These are phyloP conservation scores for Evernia prunastri DNA, from an alignment of 495 filamentous ascomycete genomes.

Conservation along the genomic window DNA sequence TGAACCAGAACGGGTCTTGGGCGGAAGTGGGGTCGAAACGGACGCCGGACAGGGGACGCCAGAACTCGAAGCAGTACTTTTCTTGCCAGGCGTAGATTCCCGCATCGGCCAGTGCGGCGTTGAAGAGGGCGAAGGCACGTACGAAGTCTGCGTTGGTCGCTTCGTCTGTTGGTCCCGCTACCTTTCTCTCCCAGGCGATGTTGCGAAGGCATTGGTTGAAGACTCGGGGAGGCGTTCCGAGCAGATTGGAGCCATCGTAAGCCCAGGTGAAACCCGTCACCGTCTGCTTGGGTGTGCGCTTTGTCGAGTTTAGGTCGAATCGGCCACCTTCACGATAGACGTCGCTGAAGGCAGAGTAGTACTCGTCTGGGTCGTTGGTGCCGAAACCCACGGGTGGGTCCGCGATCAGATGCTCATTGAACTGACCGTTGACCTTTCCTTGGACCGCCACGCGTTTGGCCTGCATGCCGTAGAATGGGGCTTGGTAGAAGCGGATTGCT, in stretches of 20 bases:
- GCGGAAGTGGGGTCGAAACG: constrained; percentile 27
- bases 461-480: constrained; percentile 30
- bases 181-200: constrained; percentile 26
- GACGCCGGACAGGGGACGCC: constrained; percentile 35
- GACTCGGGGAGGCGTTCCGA: constrained; percentile 30
- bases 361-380: constrained; percentile 25
- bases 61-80: constrained; percentile 35
- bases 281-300: constrained; percentile 28
- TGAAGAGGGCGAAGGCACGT: constrained; percentile 31
- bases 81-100: constrained; percentile 35
- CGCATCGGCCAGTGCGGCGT: constrained; percentile 32
- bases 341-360: constrained; percentile 29
- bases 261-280: constrained; percentile 33
- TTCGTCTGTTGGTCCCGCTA: constrained; percentile 19
- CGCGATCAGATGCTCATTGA: constrained; percentile 30
- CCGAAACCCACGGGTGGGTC: constrained; percentile 30
- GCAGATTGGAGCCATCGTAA: constrained; percentile 35
- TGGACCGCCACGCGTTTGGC: constrained; percentile 33
- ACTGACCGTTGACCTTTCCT: constrained; percentile 16
- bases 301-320: constrained; percentile 26
- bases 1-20: constrained; percentile 33
- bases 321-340: constrained; percentile 29
- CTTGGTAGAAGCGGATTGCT: constrained; percentile 26
- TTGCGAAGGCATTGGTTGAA: constrained; percentile 32
- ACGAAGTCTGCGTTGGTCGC: constrained; percentile 35